Conservation (phyloP, 2,329 filamentous ascomycete genomes). For the Cylindrodendrum hubeiense region DNA sequence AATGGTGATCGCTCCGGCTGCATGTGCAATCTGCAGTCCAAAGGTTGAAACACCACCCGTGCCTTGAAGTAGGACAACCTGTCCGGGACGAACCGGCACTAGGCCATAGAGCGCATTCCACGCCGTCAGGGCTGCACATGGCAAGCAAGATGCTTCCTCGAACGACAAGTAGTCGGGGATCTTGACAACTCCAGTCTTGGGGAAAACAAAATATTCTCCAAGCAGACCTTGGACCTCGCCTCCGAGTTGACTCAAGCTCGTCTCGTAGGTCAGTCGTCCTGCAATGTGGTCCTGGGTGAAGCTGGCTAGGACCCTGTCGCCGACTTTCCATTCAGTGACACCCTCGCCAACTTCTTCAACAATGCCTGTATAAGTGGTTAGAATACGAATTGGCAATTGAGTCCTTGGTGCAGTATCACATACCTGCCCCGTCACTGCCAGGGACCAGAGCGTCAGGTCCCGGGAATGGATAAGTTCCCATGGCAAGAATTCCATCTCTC, state of each 20-base stretch:
- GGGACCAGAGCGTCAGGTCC: constrained; percentile 23
- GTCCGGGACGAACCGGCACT: constrained; percentile 41
- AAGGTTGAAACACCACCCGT: constrained; percentile 28
- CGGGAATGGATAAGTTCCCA: constrained; percentile 25
- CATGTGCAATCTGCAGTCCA: constrained; percentile 27
- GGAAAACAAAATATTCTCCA: constrained; percentile 35
- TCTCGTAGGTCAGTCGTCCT: constrained; percentile 25
- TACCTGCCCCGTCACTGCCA: constrained; percentile 24
- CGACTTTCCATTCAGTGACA: constrained; percentile 24
- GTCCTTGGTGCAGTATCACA: background rate
- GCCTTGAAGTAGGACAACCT: constrained; percentile 58
- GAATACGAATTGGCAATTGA: background rate
- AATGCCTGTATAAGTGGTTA: background rate
- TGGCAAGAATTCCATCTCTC: constrained; percentile 23
- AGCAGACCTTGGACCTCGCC: constrained; percentile 26
- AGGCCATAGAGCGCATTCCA: constrained; percentile 32
- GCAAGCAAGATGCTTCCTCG: constrained; percentile 33
- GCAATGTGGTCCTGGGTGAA: constrained; percentile 27
- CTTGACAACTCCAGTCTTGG: constrained; percentile 27
- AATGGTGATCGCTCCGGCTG: constrained; percentile 39
- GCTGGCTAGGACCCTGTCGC: constrained; percentile 29
- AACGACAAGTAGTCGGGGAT: constrained; percentile 32
- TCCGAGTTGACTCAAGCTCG: constrained; percentile 22
- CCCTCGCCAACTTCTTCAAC: constrained; percentile 24
- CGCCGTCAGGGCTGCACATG: constrained; percentile 30